Percentiles rank a stretch among this genome's conserved stretches.
Conservation (phyloP, 2,329 filamentous ascomycete genomes). For the Incumbomyces lentus region DNA sequence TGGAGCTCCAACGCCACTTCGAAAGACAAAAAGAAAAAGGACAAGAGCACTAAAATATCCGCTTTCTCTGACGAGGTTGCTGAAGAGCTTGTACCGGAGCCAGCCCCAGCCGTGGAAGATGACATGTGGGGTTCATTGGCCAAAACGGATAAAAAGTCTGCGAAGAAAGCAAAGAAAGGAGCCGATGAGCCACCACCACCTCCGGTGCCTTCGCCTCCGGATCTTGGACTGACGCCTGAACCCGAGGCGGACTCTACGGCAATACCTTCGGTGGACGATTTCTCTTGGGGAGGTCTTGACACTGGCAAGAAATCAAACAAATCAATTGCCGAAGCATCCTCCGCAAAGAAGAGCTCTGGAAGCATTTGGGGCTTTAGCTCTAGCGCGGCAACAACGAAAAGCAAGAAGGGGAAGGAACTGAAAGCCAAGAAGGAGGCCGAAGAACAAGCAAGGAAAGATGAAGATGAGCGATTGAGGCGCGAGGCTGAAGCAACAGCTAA, state of each 20-base stretch:
- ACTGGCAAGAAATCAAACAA: constrained; percentile 32
- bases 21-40: constrained; percentile 41
- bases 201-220: constrained; percentile 38
- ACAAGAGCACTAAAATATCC: constrained; percentile 36
- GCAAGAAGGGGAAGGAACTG: constrained; percentile 36
- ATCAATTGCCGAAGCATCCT: constrained; percentile 31
- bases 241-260: constrained; percentile 23
- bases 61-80: constrained; percentile 17
- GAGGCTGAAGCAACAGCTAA: constrained; percentile 21
- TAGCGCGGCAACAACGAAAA: constrained; percentile 29
- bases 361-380: constrained; percentile 36
- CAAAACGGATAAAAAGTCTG: constrained; percentile 34
- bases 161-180: constrained; percentile 37
- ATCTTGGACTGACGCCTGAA: constrained; percentile 34
- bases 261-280: constrained; percentile 24
- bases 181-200: constrained; percentile 37
- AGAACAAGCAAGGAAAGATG: constrained; percentile 21
- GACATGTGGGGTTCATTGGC: constrained; percentile 26
- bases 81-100: constrained; percentile 13
- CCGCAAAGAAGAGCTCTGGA: constrained; percentile 26
- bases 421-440: constrained; percentile 34
- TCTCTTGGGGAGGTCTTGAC: constrained; percentile 29
- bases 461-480: constrained; percentile 22
- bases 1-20: constrained; percentile 32
- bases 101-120: constrained; percentile 10